These are phyloP conservation scores for Pythium sp. DNA, from an alignment of 352 stramenopile genomes.

Conservation along the genomic window DNA sequence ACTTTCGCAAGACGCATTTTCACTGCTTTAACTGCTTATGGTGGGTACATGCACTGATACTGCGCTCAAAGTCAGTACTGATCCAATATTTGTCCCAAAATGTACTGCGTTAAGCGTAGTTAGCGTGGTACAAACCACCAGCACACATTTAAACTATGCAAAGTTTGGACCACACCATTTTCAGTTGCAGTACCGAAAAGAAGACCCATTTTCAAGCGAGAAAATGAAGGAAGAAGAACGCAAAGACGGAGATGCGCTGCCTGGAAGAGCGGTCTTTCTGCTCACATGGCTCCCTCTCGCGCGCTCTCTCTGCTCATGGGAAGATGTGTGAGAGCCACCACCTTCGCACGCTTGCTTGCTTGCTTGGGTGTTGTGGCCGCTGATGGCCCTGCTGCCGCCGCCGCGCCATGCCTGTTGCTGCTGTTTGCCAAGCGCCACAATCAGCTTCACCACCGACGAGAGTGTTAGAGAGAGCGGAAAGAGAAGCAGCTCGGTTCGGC, in stretches of 20 bases:
- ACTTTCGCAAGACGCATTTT: background rate
- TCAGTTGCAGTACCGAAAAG: background rate
- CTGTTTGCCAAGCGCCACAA: background rate
- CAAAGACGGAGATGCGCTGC: background rate
- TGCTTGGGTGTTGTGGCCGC: background rate
- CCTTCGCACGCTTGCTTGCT: background rate
- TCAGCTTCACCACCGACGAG: background rate
- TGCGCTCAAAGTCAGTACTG: background rate
- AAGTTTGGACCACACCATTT: background rate
- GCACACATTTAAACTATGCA: background rate
- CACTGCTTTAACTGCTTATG: background rate
- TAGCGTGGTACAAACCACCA: background rate
- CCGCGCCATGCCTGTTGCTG: background rate
- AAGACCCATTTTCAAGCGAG: background rate
- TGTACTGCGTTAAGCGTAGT: background rate
- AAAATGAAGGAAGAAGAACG: background rate
- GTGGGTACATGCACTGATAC: background rate
- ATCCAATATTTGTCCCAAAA: background rate
- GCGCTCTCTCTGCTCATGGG: background rate
- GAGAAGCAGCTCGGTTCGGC: slow-evolving; percentile 1
- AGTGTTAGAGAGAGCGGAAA: slow-evolving; percentile 7
- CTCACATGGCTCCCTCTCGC: background rate
- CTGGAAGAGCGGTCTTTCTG: background rate
- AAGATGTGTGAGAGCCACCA: slow-evolving; percentile 8
- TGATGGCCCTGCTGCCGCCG: background rate